Conservation (phyloP, 2,329 filamentous ascomycete species). For the Nemania serpens region DNA sequence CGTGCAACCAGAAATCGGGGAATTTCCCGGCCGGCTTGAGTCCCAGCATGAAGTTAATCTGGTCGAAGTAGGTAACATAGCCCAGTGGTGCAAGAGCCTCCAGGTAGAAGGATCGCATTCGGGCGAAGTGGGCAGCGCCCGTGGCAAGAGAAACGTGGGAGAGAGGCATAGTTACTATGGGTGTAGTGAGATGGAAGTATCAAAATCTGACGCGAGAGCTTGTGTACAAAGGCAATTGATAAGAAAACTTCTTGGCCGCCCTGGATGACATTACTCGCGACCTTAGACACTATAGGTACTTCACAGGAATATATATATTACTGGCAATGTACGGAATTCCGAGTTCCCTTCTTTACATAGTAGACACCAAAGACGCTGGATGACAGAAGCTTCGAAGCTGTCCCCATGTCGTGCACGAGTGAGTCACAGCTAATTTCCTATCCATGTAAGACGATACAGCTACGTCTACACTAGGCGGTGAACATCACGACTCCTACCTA, state of each 20-base stretch:
- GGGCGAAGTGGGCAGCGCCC: slow-evolving; percentile 19
- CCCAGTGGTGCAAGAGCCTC: slow-evolving; percentile 23
- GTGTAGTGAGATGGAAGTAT: neutral
- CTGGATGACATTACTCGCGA: neutral
- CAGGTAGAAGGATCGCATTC: slow-evolving; percentile 30
- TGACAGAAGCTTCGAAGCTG: slow-evolving; percentile 8
- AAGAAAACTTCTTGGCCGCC: no score
- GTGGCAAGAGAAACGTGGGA: slow-evolving; percentile 28
- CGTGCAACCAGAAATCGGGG: slow-evolving; percentile 30
- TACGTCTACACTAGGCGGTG: neutral
- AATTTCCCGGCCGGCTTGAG: slow-evolving; percentile 18
- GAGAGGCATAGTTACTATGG: slow-evolving; percentile 22
- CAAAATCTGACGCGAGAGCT: neutral
- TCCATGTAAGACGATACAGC: neutral
- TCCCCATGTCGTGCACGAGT: neutral
- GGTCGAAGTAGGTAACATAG: slow-evolving; percentile 28
- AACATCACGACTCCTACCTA: neutral
- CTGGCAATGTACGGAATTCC: slow-evolving; percentile 13
- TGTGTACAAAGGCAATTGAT: no score
- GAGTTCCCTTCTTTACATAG: slow-evolving; percentile 15
- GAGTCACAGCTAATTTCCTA: neutral
- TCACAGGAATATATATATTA: slow-evolving; percentile 1
- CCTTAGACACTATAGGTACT: neutral
- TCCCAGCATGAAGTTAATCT: slow-evolving; percentile 21
- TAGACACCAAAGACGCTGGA: neutral